phyloP scores from a whole-genome alignment of 805 yeast species.

The Cyberlindnera nakhonratchasimensis region DNA sequence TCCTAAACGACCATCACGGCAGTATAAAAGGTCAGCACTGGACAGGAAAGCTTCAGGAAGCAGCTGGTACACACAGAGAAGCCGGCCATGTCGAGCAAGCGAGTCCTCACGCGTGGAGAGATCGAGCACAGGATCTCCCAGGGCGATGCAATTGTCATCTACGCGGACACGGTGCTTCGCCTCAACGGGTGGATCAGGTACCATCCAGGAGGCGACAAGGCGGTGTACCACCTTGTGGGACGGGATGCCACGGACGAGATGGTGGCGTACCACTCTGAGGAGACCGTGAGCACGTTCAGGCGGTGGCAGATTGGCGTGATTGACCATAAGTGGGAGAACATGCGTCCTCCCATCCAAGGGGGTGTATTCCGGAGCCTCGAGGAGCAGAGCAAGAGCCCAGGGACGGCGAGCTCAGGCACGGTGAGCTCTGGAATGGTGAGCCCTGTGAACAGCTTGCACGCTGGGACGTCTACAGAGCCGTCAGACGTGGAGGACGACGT shows the following conservation, averaged over 20 bases:
- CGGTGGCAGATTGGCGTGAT: conserved; percentile 65
- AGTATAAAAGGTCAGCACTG: neutral
- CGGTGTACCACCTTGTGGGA: conserved; percentile 81
- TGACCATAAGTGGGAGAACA: conserved; percentile 63
- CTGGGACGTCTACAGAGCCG: conserved; percentile 13
- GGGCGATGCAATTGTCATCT: conserved; percentile 72
- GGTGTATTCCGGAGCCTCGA: conserved; percentile 44
- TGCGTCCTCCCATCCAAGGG: conserved; percentile 88
- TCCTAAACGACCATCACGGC: no score
- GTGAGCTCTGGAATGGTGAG: neutral
- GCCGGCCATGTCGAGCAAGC: conserved; percentile 12
- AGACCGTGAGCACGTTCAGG: conserved; percentile 48
- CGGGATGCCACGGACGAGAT: conserved; percentile 90
- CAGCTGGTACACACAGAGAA: neutral
- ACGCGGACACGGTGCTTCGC: conserved; percentile 54
- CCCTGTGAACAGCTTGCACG: neutral
- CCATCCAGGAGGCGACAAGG: conserved; percentile 91
- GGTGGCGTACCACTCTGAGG: conserved; percentile 73
- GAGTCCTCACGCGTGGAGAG: conserved; percentile 39
- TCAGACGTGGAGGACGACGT: conserved; percentile 18
- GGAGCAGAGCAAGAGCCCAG: conserved; percentile 20
- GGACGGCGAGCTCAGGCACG: neutral
- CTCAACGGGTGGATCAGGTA: conserved; percentile 65
- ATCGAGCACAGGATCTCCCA: conserved; percentile 57
- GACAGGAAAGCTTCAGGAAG: neutral